These are phyloP conservation scores for Closterium sp. DNA, from an alignment of 139 green algal species.

Conservation along the genomic window DNA sequence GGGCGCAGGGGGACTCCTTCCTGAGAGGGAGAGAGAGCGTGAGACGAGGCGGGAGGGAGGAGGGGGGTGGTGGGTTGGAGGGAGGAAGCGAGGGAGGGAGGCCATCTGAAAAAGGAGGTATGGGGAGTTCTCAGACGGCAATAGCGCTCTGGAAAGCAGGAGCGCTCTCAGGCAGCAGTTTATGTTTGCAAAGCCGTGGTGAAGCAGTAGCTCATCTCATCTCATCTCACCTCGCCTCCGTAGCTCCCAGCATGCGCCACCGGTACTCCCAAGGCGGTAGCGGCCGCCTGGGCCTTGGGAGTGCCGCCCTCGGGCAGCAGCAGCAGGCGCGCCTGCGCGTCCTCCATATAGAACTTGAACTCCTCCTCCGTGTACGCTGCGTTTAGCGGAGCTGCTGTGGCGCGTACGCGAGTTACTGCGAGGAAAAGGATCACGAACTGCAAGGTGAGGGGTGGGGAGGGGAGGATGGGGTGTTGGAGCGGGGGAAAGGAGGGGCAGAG, in stretches of 20 bases:
- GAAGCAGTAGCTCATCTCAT: no score
- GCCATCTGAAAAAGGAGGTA: neutral
- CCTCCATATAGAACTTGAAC: slow-evolving; percentile 51
- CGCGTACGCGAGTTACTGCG: slow-evolving; percentile 7
- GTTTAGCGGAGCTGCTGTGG: slow-evolving; percentile 47
- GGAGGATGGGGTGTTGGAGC: neutral
- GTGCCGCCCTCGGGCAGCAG: neutral
- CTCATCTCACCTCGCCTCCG: no score
- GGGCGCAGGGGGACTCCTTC: neutral
- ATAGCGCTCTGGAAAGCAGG: neutral
- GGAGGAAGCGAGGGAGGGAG: neutral
- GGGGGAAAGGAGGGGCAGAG: no score
- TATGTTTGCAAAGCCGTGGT: no score
- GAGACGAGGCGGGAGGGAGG: neutral
- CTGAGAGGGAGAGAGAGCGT: neutral
- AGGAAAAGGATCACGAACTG: slow-evolving; percentile 49
- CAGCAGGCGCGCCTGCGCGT: slow-evolving; percentile 14
- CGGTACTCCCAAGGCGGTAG: slow-evolving; percentile 9
- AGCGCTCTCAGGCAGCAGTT: no score
- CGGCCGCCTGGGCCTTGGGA: slow-evolving; percentile 10
- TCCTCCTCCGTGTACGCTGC: slow-evolving; percentile 48
- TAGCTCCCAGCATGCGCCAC: neutral
- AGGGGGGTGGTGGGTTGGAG: neutral
- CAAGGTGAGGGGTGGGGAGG: no score
- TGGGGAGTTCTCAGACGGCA: neutral